These are phyloP conservation scores for Russula abietina DNA, from an alignment of 768 basidiomycete species.

Conservation along the genomic window DNA sequence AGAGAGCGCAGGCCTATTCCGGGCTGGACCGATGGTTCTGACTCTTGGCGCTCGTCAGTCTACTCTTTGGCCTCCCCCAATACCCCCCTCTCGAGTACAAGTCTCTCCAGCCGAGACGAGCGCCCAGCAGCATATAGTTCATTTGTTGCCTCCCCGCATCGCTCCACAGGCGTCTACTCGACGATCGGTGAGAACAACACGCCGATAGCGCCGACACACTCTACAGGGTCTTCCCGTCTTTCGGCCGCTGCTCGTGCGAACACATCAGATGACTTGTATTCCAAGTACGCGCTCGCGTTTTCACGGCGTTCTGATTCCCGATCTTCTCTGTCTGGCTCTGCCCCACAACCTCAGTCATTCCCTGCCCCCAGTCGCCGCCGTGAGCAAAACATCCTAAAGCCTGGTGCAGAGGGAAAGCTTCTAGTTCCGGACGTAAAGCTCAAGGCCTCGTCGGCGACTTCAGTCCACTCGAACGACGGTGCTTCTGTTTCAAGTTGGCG, in stretches of 20 bases:
- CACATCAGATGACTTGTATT: slow-evolving; percentile 42
- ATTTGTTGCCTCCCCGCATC: slow-evolving; percentile 48
- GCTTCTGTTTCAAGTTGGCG: slow-evolving; percentile 27
- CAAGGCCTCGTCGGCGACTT: slow-evolving; percentile 34
- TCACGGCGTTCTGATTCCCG: slow-evolving; percentile 51
- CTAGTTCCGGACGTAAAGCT: slow-evolving; percentile 45
- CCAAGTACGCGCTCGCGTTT: slow-evolving; percentile 52
- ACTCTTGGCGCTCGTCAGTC: slow-evolving; percentile 61
- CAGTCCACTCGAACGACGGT: slow-evolving; percentile 24
- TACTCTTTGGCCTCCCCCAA: slow-evolving; percentile 48
- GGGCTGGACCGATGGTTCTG: slow-evolving; percentile 64
- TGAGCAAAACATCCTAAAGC: slow-evolving; percentile 51
- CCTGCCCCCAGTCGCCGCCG: slow-evolving; percentile 35
- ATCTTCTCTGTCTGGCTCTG: slow-evolving; percentile 32
- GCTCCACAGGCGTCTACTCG: slow-evolving; percentile 44
- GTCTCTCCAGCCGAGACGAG: slow-evolving; percentile 30
- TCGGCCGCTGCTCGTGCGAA: slow-evolving; percentile 28
- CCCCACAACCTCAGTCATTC: slow-evolving; percentile 33
- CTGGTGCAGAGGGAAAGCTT: slow-evolving; percentile 58
- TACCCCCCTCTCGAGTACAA: slow-evolving; percentile 22
- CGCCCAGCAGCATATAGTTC: slow-evolving; percentile 39
- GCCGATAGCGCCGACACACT: slow-evolving; percentile 13
- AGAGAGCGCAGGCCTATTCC: slow-evolving; percentile 42
- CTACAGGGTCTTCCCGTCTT: slow-evolving; percentile 26
- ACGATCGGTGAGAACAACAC: slow-evolving; percentile 35